Base-by-base conservation (phyloP, 2,329 filamentous ascomycete genomes). In the Epichloe bromicola region DNA sequence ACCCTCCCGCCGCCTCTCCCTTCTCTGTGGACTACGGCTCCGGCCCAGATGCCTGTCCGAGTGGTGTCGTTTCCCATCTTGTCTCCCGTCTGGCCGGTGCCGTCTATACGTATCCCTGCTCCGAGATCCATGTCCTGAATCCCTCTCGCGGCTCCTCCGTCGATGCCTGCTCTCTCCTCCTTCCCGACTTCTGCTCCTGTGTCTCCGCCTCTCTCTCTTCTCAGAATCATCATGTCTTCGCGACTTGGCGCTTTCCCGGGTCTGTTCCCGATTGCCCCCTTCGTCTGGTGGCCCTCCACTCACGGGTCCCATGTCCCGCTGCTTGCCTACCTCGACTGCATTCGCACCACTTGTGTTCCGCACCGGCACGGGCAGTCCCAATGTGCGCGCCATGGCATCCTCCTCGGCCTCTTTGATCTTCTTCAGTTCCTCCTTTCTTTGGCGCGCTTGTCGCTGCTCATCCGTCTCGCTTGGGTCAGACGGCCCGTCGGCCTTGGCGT, bases 341-440 rank as follows among this genome's bases (percentile, higher is more conserved):
- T 93, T 94, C 3, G 77, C 75, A 4, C 75, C 78, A 1, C 76
- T 78, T 1, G 72, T 71, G 46, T 79, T 76, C 48, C 79, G 74
- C 6, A 74, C 70, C 1, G 83, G 78, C 2, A 85, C 75, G 0
- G 88, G 88, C 33, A 96, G 70, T 0, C 93, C 93, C 50, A 98
- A 71, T 0, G 90, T 90, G 43, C 74, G 76, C 3, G 88, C 83
- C 64, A 97, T 83, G 1, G 90, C 93, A 65, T 96, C 91, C 63
- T 95, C 87, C 62, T 98, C 93, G 0, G 86, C 88, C 65, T 95
- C 86, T 62, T 95, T 96, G 63, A 96, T 77, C 58, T 77, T 82
- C 58, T 81, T 79, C 59, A 93, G 76, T 67, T 96, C 91, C 60
- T 88, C 85, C 54, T 80, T 82, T 50, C 85, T 75, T 62, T 85